Evolutionary conservation across 805 yeast genomes (phyloP).

Genomic region (Brettanomyces custersianus): DNA sequence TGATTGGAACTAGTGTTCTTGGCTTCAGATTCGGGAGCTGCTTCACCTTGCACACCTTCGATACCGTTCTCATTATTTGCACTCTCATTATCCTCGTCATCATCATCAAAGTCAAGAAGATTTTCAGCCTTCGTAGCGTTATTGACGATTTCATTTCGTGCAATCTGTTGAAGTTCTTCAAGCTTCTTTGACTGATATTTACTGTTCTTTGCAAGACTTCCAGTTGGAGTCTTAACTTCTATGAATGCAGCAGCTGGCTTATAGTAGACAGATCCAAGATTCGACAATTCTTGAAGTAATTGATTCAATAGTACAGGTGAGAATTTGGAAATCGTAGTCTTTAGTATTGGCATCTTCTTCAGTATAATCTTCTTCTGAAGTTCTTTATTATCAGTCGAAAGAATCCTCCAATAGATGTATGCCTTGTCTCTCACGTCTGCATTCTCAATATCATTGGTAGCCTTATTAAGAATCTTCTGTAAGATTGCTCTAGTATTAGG

Average conservation of each 20-base stretch:
- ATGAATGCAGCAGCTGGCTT: slow-evolving; percentile 66
- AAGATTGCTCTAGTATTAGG: slow-evolving; percentile 31
- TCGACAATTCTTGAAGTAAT: slow-evolving; percentile 67
- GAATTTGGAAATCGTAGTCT: slow-evolving; percentile 62
- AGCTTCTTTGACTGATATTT: slow-evolving; percentile 42
- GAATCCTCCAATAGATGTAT: slow-evolving; percentile 68
- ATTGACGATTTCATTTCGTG: slow-evolving; percentile 61
- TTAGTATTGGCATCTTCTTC: slow-evolving; percentile 60
- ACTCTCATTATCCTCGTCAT: slow-evolving; percentile 27
- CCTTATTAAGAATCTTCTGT: slow-evolving; percentile 51
- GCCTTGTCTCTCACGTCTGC: slow-evolving; percentile 79
- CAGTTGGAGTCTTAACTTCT: slow-evolving; percentile 10
- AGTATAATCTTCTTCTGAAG: slow-evolving; percentile 46
- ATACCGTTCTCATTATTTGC: slow-evolving; percentile 19
- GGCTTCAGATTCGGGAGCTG: slow-evolving; percentile 14
- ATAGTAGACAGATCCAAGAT: slow-evolving; percentile 83
- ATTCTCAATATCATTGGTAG: slow-evolving; percentile 59
- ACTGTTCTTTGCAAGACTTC: slow-evolving; percentile 14
- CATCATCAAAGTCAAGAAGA: slow-evolving; percentile 78
- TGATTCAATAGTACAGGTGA: slow-evolving; percentile 60
- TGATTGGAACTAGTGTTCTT: slow-evolving; percentile 21
- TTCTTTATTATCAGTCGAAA: slow-evolving; percentile 37
- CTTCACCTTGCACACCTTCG: slow-evolving; percentile 7
- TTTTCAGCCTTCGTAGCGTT: slow-evolving; percentile 64
- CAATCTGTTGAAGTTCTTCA: slow-evolving; percentile 70